phyloP scores from a whole-genome alignment of 371 early-diverging fungal species.

The Actinomortierella wolfii region DNA sequence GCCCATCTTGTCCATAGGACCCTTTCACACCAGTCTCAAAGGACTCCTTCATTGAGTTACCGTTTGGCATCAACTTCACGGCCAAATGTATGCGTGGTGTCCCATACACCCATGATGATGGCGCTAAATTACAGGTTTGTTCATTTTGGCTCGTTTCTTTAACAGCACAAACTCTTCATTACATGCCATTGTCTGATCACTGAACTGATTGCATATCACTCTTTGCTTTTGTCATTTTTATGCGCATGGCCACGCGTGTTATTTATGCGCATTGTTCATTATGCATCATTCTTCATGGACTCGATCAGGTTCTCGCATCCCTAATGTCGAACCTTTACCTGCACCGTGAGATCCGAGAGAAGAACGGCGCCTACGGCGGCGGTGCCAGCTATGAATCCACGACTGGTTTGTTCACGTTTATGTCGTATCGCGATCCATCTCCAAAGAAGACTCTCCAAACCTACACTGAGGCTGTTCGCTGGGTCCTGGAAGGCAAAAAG shows the following conservation, averaged over 20 bases:
- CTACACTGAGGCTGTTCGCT: constrained; percentile 66
- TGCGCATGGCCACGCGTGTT: background rate
- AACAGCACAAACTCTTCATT: background rate
- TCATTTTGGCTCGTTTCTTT: background rate
- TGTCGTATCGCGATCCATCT: constrained; percentile 93
- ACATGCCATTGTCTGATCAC: too few relatives aligned
- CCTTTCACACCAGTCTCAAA: constrained; percentile 18
- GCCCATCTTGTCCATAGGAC: constrained; percentile 5
- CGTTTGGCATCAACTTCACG: constrained; percentile 88
- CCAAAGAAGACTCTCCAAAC: constrained; percentile 76
- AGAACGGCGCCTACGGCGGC: constrained; percentile 96
- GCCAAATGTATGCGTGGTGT: constrained; percentile 75
- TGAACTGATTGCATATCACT: background rate
- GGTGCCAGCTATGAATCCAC: constrained; percentile 77
- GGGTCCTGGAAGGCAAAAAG: constrained; percentile 57
- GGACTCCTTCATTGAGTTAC: constrained; percentile 53
- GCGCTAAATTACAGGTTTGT: constrained; percentile 67
- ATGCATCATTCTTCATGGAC: background rate
- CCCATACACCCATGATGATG: constrained; percentile 84
- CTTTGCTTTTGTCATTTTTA: background rate
- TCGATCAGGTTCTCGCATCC: constrained; percentile 65
- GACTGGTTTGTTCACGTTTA: constrained; percentile 86
- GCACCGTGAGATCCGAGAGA: constrained; percentile 95
- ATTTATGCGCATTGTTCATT: background rate
- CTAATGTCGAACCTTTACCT: constrained; percentile 84